Evolutionary conservation across 352 stramenopile genomes (phyloP), one percentile per base, ranked within the genome.

Genomic region (Pythium grandisporangium): DNA sequence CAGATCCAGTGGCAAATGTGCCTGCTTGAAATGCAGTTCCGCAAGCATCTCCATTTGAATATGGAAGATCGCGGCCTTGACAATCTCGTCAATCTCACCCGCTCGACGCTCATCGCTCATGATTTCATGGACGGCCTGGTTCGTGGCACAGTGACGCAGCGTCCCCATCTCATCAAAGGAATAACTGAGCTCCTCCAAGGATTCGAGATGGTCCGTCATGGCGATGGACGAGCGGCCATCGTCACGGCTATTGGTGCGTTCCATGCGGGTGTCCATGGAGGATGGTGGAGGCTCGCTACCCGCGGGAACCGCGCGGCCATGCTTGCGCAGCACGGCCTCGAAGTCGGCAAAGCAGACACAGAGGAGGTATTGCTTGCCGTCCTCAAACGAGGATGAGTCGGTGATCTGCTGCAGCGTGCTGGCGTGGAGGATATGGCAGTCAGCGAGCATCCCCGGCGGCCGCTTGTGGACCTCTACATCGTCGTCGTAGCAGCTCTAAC

Each of bases 21-120:
- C 75, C 45, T 86, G 71, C 45, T 84, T 81, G 38, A 89, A 89
- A 11, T 61, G 62, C 40, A 89, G 47, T 37, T 89, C 75, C 2
- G 72, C 75, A 30, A 89, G 50, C 75, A 89, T 85, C 37, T 89
- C 75, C 68, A 86, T 86, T 47, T 89, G 72, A 30, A 89, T 84
- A 43, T 86, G 72, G 56, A 86, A 89, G 51, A 89, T 89, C 37
- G 75, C 75, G 13, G 75, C 75, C 44, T 84, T 83, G 35, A 89
- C 70, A 47, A 86, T 84, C 25, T 88, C 75, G 43, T 86, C 72
- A 47, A 86, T 66, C 37, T 89, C 72, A 16, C 61, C 55, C 0
- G 72, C 75, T 21, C 70, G 64, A 17, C 66, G 54, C 51, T 85
- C 67, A 55, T 85, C 73, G 44, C 67, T 75, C 70, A 89, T 86